Evolutionary conservation across 176 grass and related monocot genomes (phyloP), one percentile per base, ranked within the genome.

Genomic region (Phoenix dactylifera): DNA sequence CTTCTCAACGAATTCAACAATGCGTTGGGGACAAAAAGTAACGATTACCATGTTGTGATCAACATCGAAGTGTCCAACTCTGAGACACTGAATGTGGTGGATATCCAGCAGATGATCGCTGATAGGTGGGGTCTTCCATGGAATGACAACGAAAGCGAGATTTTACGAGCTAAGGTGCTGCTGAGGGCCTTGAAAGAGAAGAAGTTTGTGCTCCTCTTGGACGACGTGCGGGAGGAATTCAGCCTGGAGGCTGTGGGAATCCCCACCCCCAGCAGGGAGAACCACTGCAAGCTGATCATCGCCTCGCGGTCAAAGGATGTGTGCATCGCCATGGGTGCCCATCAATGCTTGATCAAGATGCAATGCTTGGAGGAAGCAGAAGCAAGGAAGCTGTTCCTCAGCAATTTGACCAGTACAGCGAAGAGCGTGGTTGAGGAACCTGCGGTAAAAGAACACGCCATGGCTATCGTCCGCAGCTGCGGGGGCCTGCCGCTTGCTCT

Each of bases 401-500:
- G 78, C 59, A 88, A 82, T n/a, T 71, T 95, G 68, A 78, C 65
- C n/a, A 26, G 6, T 0, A 50, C 72, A 16, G 68, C 79, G 44
- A 58, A 0, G 51, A 39, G 52, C 24, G 70, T 59, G 26, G 22
- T 95, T 53, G 51, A 52, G 12, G 6, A 24, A 7, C 15, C 49
- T 26, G 32, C 6, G 24, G 50, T 77, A 6, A 22, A 17, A 14
- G 20, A 26, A 3, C 28, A 15, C 3, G 78, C 74, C 1, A 6
- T 4, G 57, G 32, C 1, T 55, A 95, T 95, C 28, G 56, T 10
- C 3, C 22, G 1, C 35, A 65, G 62, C 52, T 95, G 89, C 62
- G 89, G 53, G 59, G 85, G 89, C 55, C 64, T 95, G 5, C 89
- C 81, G 6, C 84, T 95, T 51, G 89, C 78, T 55, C 72, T 95